Conservation (phyloP, 805 yeast genomes). For the Alloascoidea hylecoeti region DNA sequence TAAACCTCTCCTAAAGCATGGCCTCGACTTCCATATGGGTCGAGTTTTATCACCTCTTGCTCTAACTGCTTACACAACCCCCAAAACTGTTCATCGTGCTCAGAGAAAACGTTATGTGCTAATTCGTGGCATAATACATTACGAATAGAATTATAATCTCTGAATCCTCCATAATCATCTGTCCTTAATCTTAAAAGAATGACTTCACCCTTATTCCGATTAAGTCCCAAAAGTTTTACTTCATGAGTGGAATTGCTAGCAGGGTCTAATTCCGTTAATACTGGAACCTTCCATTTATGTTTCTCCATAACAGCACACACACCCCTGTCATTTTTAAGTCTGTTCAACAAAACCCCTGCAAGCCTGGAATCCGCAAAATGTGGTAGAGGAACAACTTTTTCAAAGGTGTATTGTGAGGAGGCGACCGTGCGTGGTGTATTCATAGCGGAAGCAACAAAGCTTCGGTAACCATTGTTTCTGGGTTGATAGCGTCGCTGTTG, state of each 20-base stretch:
- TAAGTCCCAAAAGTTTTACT: conserved; percentile 17
- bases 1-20: conserved; percentile 9
- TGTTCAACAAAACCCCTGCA: conserved; percentile 15
- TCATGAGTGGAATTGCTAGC: too few species aligned
- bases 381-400: conserved; percentile 15
- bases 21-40: conserved; percentile 15
- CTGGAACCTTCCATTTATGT: conserved; percentile 19
- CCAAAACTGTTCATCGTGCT: conserved; percentile 21
- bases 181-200: conserved; percentile 22
- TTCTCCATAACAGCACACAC: conserved; percentile 19
- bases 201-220: conserved; percentile 18
- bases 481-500: conserved; percentile 5
- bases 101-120: conserved; percentile 20
- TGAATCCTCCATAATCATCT: conserved; percentile 21
- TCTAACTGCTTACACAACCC: conserved; percentile 17
- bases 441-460: background rate
- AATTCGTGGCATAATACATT: conserved; percentile 23
- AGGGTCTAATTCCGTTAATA: conserved; percentile 23
- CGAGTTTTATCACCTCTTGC: conserved; percentile 16
- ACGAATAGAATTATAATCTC: conserved; percentile 17
- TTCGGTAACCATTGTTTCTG: background rate
- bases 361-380: conserved; percentile 15
- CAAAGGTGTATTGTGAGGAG: conserved; percentile 11
- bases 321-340: conserved; percentile 18
- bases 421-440: background rate